These are phyloP conservation scores for Breviolum minutum DNA, from an alignment of 73 alveolate genomes.

Conservation along the genomic window DNA sequence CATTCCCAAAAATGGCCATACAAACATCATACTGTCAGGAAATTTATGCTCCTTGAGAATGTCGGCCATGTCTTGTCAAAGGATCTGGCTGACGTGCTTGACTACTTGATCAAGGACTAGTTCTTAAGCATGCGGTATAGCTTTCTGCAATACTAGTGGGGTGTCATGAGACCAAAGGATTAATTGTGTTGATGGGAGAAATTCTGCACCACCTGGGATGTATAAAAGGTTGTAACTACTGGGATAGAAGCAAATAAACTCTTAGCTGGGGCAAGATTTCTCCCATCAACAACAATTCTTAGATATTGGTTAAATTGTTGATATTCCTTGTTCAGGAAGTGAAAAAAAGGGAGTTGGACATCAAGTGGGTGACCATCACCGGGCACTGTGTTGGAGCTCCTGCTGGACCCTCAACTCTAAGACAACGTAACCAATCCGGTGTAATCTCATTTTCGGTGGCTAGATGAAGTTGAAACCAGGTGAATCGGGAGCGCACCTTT, in stretches of 20 bases:
- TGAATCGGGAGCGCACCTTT: background rate
- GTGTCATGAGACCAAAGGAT: background rate
- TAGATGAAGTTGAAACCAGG: background rate
- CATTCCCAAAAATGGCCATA: background rate
- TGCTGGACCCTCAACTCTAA: background rate
- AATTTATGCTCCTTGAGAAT: background rate
- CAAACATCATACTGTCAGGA: background rate
- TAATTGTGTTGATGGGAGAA: background rate
- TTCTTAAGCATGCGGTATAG: too few species aligned
- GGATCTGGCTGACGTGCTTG: background rate
- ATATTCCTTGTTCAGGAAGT: background rate
- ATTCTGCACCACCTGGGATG: background rate
- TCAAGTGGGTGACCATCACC: background rate
- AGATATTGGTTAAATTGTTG: background rate
- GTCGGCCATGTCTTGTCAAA: background rate
- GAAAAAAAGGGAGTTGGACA: background rate
- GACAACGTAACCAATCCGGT: background rate
- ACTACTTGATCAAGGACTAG: background rate
- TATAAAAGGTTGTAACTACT: too few species aligned
- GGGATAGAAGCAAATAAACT: too few species aligned
- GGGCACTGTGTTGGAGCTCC: conserved; percentile 30
- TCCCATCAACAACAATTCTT: background rate
- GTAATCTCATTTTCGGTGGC: background rate
- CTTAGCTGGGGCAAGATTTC: too few species aligned
- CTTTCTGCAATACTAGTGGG: background rate